These are phyloP conservation scores for Botryotinia calthae DNA, from an alignment of 2,329 filamentous ascomycete species.

Conservation along the genomic window DNA sequence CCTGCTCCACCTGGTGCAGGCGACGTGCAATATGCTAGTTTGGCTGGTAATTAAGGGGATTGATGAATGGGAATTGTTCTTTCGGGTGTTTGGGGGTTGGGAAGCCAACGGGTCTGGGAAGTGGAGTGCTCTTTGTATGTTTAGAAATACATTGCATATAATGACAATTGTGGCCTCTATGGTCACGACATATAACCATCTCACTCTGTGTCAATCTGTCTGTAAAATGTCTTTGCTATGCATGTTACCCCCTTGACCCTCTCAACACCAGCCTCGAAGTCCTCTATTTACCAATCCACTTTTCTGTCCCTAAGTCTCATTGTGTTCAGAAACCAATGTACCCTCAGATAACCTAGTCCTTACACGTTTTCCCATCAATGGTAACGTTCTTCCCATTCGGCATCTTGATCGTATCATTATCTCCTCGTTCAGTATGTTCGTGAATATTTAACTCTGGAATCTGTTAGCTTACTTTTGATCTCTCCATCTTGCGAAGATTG, in stretches of 20 bases:
- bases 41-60: constrained; percentile 68
- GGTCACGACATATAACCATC: constrained; percentile 6
- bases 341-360: neutral
- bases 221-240: neutral
- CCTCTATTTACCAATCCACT: neutral
- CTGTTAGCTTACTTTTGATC: constrained; percentile 11
- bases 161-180: constrained; percentile 4
- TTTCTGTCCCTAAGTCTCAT: neutral
- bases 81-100: constrained; percentile 36
- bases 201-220: neutral
- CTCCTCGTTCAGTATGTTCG: constrained; percentile 82
- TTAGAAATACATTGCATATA: constrained; percentile 18
- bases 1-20: constrained; percentile 77
- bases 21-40: constrained; percentile 79
- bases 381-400: constrained; percentile 39
- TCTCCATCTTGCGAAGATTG: neutral
- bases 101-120: constrained; percentile 6
- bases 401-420: constrained; percentile 87
- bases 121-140: neutral
- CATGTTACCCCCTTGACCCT: neutral
- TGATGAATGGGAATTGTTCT: constrained; percentile 20
- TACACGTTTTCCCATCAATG: constrained; percentile 36
- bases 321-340: neutral
- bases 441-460: constrained; percentile 78
- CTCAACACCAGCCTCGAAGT: neutral